phyloP scores from a whole-genome alignment of 768 basidiomycete genomes.

The Suillus subaureus region DNA sequence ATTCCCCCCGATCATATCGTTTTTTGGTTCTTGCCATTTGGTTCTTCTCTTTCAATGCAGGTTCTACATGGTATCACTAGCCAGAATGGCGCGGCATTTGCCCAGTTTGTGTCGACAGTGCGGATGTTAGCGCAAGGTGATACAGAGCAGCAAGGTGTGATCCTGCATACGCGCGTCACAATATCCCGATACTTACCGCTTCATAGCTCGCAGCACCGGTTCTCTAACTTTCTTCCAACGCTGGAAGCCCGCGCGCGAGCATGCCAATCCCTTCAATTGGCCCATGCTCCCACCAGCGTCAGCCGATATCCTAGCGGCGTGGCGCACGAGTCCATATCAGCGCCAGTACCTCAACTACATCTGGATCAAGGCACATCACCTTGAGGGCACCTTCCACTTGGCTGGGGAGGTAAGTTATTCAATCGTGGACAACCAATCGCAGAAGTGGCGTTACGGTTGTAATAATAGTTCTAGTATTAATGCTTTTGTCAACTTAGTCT shows the following conservation, averaged over 20 bases:
- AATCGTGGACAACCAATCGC: background rate
- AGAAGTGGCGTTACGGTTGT: slow-evolving; percentile 1
- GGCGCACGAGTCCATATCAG: slow-evolving; percentile 26
- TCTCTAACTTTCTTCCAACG: slow-evolving; percentile 32
- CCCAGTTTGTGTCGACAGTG: slow-evolving; percentile 27
- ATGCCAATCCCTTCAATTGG: slow-evolving; percentile 36
- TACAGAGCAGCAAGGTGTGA: slow-evolving; percentile 30
- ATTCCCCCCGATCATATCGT: background rate
- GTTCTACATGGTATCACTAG: slow-evolving; percentile 26
- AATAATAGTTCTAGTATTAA: background rate
- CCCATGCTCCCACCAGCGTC: slow-evolving; percentile 31
- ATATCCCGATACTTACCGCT: background rate
- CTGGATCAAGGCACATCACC: slow-evolving; percentile 31
- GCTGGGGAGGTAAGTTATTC: background rate
- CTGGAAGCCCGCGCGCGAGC: slow-evolving; percentile 34
- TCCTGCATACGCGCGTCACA: background rate
- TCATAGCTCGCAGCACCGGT: slow-evolving; percentile 19
- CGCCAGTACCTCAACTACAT: slow-evolving; percentile 32
- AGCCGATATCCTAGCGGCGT: slow-evolving; percentile 29
- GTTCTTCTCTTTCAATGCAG: slow-evolving; percentile 13
- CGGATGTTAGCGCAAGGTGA: slow-evolving; percentile 28
- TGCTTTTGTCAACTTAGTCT: slow-evolving; percentile 20
- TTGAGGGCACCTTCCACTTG: slow-evolving; percentile 15
- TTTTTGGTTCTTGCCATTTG: background rate
- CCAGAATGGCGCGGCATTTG: slow-evolving; percentile 22